Percentiles rank a stretch among this genome's conserved stretches.
These are phyloP conservation scores for Cytospora piceicola DNA, from an alignment of 2,329 filamentous ascomycete genomes.

Conservation along the genomic window DNA sequence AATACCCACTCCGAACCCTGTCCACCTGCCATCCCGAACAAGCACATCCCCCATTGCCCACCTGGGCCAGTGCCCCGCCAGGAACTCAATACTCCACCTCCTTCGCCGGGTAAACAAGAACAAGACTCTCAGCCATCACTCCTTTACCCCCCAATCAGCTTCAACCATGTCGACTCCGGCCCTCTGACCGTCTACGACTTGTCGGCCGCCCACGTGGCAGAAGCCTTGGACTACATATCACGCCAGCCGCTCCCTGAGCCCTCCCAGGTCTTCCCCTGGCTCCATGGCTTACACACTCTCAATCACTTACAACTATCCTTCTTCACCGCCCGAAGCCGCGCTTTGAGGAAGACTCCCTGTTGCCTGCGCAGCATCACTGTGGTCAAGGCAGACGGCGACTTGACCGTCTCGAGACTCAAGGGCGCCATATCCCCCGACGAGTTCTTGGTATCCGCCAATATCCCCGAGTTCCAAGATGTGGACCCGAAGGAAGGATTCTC, in stretches of 20 bases:
- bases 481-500: slow-evolving; percentile 92
- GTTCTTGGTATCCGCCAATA: slow-evolving; percentile 60
- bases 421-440: slow-evolving; percentile 85
- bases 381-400: slow-evolving; percentile 85
- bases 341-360: slow-evolving; percentile 70
- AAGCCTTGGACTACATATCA: slow-evolving; percentile 75
- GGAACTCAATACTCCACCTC: slow-evolving; percentile 64
- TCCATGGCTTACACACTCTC: slow-evolving; percentile 87
- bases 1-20: slow-evolving; percentile 40
- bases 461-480: slow-evolving; percentile 73
- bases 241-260: slow-evolving; percentile 83
- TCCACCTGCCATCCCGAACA: slow-evolving; percentile 71
- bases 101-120: slow-evolving; percentile 65
- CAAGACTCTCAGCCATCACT: slow-evolving; percentile 66
- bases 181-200: slow-evolving; percentile 72
- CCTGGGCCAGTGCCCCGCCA: slow-evolving; percentile 67
- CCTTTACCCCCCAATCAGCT: slow-evolving; percentile 73
- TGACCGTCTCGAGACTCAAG: slow-evolving; percentile 76
- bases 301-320: slow-evolving; percentile 91
- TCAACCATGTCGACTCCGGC: slow-evolving; percentile 55
- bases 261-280: slow-evolving; percentile 90
- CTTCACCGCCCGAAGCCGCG: slow-evolving; percentile 77
- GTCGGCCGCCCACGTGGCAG: slow-evolving; percentile 67
- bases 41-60: slow-evolving; percentile 88
- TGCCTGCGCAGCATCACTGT: slow-evolving; percentile 82